Percentiles rank a stretch among this genome's conserved stretches.
Evolutionary conservation across 768 basidiomycete species (phyloP).

Genomic region (Clathrus columnatus): DNA sequence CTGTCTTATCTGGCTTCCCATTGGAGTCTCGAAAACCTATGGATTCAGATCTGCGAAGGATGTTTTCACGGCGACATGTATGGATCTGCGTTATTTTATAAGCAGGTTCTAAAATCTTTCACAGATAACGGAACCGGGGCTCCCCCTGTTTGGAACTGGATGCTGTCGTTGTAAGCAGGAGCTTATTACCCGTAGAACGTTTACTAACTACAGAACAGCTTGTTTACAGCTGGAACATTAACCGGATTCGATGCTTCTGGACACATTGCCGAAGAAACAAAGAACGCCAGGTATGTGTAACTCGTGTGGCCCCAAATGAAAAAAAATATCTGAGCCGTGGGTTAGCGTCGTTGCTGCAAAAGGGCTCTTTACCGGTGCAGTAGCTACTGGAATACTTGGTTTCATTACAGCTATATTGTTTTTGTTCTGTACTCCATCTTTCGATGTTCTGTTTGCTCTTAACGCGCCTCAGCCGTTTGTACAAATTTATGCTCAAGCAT

Average conservation of each 20-base stretch:
- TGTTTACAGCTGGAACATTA: slow-evolving; percentile 81
- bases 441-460: slow-evolving; percentile 65
- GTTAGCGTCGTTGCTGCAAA: slow-evolving; percentile 66
- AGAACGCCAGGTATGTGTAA: slow-evolving; percentile 52
- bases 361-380: slow-evolving; percentile 70
- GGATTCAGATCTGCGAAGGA: slow-evolving; percentile 80
- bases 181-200: not conserved
- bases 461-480: slow-evolving; percentile 89
- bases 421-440: slow-evolving; percentile 76
- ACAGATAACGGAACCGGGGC: slow-evolving; percentile 89
- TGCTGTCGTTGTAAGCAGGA: slow-evolving; percentile 64
- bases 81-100: slow-evolving; percentile 17
- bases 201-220: slow-evolving; percentile 30
- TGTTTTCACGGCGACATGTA: slow-evolving; percentile 76
- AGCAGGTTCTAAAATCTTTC: not conserved
- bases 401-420: slow-evolving; percentile 74
- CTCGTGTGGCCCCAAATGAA: not conserved
- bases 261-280: slow-evolving; percentile 84
- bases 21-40: slow-evolving; percentile 82
- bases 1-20: slow-evolving; percentile 86
- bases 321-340: slow-evolving; percentile 1
- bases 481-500: slow-evolving; percentile 72
- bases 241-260: slow-evolving; percentile 89
- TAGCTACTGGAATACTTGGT: slow-evolving; percentile 73
- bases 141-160: slow-evolving; percentile 84